These are phyloP conservation scores for Rhodosporidiobolus sp. DNA, from an alignment of 768 basidiomycete species.

Conservation along the genomic window DNA sequence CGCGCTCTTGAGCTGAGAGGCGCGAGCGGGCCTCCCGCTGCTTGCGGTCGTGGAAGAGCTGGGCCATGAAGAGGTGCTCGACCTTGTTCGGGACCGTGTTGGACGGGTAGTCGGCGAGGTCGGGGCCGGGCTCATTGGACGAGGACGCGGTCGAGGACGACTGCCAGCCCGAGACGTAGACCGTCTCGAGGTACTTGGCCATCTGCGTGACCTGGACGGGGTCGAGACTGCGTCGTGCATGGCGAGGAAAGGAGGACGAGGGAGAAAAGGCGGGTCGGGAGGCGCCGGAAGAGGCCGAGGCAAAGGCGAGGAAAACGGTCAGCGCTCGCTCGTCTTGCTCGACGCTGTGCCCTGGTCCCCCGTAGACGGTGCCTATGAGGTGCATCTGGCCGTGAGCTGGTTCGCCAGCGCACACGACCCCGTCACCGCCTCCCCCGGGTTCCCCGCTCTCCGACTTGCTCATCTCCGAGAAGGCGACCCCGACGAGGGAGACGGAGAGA, in stretches of 20 bases:
- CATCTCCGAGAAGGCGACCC: neutral
- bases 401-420: too few relatives aligned
- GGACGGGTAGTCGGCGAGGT: conserved; percentile 97
- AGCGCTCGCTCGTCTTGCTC: neutral
- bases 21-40: conserved; percentile 75
- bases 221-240: conserved; percentile 67
- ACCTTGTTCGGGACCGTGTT: conserved; percentile 99
- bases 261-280: neutral
- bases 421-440: neutral
- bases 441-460: conserved; percentile 11
- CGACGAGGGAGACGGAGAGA: neutral
- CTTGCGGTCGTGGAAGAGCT: conserved; percentile 98
- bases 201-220: conserved; percentile 98
- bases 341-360: too few relatives aligned
- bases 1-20: conserved; percentile 68
- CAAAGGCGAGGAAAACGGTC: neutral
- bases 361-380: too few relatives aligned
- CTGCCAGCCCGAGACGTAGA: conserved; percentile 88
- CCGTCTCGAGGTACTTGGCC: conserved; percentile 93
- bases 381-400: too few relatives aligned
- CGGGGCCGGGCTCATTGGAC: conserved; percentile 94
- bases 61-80: conserved; percentile 94
- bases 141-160: conserved; percentile 89
- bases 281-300: neutral
- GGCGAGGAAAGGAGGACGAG: conserved; percentile 2